Evolutionary conservation across 176 grass and related monocot genomes (phyloP).

Genomic region (Oryza glaberrima): DNA sequence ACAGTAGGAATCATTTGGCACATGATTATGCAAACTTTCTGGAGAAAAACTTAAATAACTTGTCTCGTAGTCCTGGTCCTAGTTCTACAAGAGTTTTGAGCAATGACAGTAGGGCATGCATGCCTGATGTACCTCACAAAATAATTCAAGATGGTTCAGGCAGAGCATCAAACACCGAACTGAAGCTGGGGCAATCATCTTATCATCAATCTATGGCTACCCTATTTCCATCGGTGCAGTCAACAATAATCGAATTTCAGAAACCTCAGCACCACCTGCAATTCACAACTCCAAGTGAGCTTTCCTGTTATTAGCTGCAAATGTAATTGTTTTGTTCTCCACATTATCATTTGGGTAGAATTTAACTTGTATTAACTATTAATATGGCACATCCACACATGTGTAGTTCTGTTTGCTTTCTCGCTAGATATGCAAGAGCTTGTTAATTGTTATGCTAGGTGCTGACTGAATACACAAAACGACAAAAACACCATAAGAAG

Average conservation of each 20-base stretch:
- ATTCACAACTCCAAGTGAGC: constrained; percentile 57
- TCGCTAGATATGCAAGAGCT: constrained; percentile 20
- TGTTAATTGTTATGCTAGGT: constrained; percentile 3
- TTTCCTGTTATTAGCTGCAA: constrained; percentile 23
- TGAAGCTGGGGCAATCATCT: constrained; percentile 79
- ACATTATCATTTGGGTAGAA: constrained; percentile 19
- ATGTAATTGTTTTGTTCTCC: constrained; percentile 24
- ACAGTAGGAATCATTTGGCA: constrained; percentile 49
- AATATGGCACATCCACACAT: constrained; percentile 11
- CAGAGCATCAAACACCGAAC: constrained; percentile 68
- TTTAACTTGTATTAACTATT: constrained; percentile 24
- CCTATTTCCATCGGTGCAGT: constrained; percentile 51
- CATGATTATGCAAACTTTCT: constrained; percentile 43
- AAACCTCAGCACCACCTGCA: constrained; percentile 48
- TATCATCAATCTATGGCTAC: constrained; percentile 53
- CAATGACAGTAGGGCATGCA: constrained; percentile 33
- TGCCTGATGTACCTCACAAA: constrained; percentile 29
- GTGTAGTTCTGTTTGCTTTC: constrained; percentile 10
- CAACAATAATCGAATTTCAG: constrained; percentile 47
- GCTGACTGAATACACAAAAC: constrained; percentile 15
- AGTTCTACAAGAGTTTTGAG: constrained; percentile 40
- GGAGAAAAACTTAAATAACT: constrained; percentile 48
- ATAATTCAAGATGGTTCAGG: constrained; percentile 38
- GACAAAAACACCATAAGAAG: neutral
- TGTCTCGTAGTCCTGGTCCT: constrained; percentile 31